phyloP scores from a whole-genome alignment of 2,329 filamentous ascomycete genomes.

The Ascomycota sp. region DNA sequence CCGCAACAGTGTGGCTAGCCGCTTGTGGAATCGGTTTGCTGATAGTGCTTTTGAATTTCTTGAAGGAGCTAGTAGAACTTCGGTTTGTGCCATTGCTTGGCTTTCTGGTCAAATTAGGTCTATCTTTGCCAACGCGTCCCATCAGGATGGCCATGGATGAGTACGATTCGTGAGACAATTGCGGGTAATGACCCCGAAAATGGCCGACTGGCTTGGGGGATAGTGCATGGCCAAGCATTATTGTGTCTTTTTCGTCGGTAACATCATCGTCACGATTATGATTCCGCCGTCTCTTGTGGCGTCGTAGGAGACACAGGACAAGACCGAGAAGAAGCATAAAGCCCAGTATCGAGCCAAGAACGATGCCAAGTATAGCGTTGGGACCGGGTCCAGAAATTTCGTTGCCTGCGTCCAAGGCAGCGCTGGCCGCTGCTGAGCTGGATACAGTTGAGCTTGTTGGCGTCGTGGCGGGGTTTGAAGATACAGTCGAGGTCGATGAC shows the following conservation, averaged over 20 bases:
- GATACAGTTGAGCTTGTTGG: slow-evolving; percentile 6
- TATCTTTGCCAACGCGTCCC: slow-evolving; percentile 35
- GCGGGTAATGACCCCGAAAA: slow-evolving; percentile 30
- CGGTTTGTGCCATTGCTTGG: slow-evolving; percentile 33
- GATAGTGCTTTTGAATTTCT: slow-evolving; percentile 41
- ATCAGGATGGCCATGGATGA: slow-evolving; percentile 46
- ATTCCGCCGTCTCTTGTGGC: slow-evolving; percentile 31
- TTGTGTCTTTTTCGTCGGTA: slow-evolving; percentile 38
- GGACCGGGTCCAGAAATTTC: slow-evolving; percentile 14
- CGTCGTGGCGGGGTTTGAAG: slow-evolving; percentile 5
- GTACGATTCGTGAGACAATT: slow-evolving; percentile 34
- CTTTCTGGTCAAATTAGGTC: slow-evolving; percentile 24
- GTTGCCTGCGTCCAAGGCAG: slow-evolving; percentile 3
- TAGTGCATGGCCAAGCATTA: slow-evolving; percentile 23
- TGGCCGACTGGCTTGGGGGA: slow-evolving; percentile 14
- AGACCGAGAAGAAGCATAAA: slow-evolving; percentile 49
- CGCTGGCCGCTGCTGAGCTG: background rate
- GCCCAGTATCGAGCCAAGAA: slow-evolving; percentile 63
- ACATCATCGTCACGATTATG: slow-evolving; percentile 26
- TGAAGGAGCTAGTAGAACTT: slow-evolving; percentile 31
- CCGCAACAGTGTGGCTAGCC: slow-evolving; percentile 12
- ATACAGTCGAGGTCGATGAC: slow-evolving; percentile 6
- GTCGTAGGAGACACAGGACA: slow-evolving; percentile 38
- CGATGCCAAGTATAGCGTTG: slow-evolving; percentile 54
- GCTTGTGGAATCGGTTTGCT: slow-evolving; percentile 37